Evolutionary conservation across 768 basidiomycete genomes (phyloP).

Genomic region (Suillus hirtellus): DNA sequence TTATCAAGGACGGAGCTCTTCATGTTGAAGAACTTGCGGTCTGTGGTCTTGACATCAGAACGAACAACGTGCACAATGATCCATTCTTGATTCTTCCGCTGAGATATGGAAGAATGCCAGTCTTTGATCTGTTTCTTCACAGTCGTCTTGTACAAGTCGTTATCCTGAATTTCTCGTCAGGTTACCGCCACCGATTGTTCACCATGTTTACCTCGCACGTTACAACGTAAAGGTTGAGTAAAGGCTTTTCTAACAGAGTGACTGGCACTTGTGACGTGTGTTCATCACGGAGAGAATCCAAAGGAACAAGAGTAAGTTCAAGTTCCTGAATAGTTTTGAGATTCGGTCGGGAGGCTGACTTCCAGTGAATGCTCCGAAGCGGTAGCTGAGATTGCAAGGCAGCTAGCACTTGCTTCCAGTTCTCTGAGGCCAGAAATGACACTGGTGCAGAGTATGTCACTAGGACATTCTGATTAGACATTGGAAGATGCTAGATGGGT

Average conservation of each 20-base stretch:
- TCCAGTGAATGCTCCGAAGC: slow-evolving; percentile 92
- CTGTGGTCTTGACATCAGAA: slow-evolving; percentile 59
- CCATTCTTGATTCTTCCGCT: slow-evolving; percentile 90
- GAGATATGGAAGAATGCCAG: slow-evolving; percentile 71
- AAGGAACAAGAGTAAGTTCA: slow-evolving; percentile 68
- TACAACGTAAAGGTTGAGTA: slow-evolving; percentile 85
- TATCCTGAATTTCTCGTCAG: slow-evolving; percentile 43
- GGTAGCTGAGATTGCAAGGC: slow-evolving; percentile 76
- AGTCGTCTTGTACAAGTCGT: slow-evolving; percentile 72
- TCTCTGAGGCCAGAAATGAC: slow-evolving; percentile 65
- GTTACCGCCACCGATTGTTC: slow-evolving; percentile 3
- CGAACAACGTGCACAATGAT: slow-evolving; percentile 84
- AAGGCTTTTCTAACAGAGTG: slow-evolving; percentile 80
- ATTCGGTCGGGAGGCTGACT: slow-evolving; percentile 64
- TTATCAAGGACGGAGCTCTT: slow-evolving; percentile 87
- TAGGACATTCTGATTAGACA: slow-evolving; percentile 54
- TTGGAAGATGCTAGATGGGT: slow-evolving; percentile 11
- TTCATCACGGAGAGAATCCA: slow-evolving; percentile 72
- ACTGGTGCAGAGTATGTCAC: slow-evolving; percentile 69
- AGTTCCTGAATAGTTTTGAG: slow-evolving; percentile 89
- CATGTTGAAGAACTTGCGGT: slow-evolving; percentile 77
- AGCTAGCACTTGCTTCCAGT: slow-evolving; percentile 68
- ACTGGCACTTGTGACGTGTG: slow-evolving; percentile 72
- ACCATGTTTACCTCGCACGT: slow-evolving; percentile 74
- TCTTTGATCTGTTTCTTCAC: slow-evolving; percentile 89